Evolutionary conservation across 2,329 filamentous ascomycete species (phyloP), one percentile per base, ranked within the genome.

Genomic region (Cladosporium halotolerans): DNA sequence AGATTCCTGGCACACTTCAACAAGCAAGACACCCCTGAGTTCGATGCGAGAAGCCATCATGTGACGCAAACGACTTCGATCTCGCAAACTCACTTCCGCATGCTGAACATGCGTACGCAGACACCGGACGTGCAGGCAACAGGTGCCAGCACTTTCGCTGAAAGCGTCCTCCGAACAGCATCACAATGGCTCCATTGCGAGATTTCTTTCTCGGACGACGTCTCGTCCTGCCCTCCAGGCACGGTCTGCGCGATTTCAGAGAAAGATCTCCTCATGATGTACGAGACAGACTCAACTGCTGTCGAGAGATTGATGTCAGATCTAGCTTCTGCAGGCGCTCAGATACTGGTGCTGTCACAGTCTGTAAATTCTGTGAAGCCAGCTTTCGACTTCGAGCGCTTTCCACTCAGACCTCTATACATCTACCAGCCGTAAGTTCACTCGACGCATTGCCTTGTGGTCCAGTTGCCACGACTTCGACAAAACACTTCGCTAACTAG

Each of bases 401-500:
- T 56, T 31, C 23, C 43, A 11, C 11, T 56, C 9, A 49, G 42
- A 41, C 55, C 55, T 8, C 43, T 46, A 9, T 59, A 52, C 36
- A 34, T 59, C 5, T 55, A 58, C 10, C 57, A 59, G 44, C 57
- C 57, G 50, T 52, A 14, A 49, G 46, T 18, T 14, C 8, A 4
- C 36, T 8, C 32, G 32, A 34, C 13, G 6, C 44, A 28, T 36
- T 9, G 5, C 34, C 4, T 28, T 8, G 11, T 13, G 18, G 16
- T 6, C 16, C 2, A 18, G 16, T 36, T 9, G 7, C 34, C 4
- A 11, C 10, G 10, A 36, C 9, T 36, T 11, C n/a, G 11, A 10
- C 11, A 4, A 23, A 16, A 19, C 2, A 38, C 14, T n/a, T 38
- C 16, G n/a, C 45, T 47, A 14, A 47, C 45, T 36, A 13, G 6